Base-by-base conservation (phyloP, 169 alveolate genomes). In the Cryptosporidium bovis region DNA sequence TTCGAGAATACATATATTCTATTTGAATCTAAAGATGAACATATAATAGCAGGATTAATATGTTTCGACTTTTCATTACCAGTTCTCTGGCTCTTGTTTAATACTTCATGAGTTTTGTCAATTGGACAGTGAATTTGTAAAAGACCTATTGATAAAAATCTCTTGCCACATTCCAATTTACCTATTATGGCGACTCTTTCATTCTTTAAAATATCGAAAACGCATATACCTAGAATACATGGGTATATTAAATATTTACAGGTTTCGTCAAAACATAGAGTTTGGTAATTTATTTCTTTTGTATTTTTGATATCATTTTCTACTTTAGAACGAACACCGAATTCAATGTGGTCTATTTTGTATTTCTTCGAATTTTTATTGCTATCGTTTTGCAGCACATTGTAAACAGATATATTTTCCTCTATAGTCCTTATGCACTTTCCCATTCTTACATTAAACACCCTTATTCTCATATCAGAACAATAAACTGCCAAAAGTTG, bases 181-280 rank as follows among this genome's bases (percentile, higher is more conserved):
- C 96, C 97, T 46, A 94, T 51, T 20, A 92, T 68, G 64, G 84
- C 65, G 4, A 91, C 82, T 15, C 93, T 36, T 66, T 90, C 65
- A 0, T 71, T 60, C 2, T 84, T 69, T 44, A 64, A 66, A 16
- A 94, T 16, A 66, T 91, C 67, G n/a, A 91, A 71, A 24, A 97
- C 92, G 90, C 97, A 96, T 44, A 98, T 95, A 29, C 99, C 99
- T 58, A 96, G 92, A 69, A 95, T 91, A 12, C 97, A 91, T 1
- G 99, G 97, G 90, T 95, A 97, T 60, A 96, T 92, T 53, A 97
- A 83, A 89, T 94, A 96, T 82, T 93, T 93, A 51, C 96, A 96
- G 60, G 99, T 94, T 82, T 98, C 98, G 91, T 98, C 99, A 89
- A 97, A 97, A 65, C 91, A 82, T 24, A 94, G 90, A 53, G 92